Percentiles rank a stretch among this genome's conserved stretches.
phyloP scores from a whole-genome alignment of 2,329 filamentous ascomycete species.

The Penicillium sp. region DNA sequence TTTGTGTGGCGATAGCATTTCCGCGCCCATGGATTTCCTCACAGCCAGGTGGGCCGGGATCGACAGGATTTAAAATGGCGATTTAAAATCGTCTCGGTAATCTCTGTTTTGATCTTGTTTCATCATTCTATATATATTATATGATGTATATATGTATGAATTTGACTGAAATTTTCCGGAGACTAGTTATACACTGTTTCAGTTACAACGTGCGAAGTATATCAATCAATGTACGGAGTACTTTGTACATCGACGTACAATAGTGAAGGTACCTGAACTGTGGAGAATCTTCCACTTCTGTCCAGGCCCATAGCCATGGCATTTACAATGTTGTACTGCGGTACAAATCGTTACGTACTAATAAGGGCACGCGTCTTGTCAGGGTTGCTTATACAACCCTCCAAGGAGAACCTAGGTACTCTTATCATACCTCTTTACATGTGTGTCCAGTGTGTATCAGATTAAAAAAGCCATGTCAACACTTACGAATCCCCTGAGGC shows the following conservation, averaged over 20 bases:
- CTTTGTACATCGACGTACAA: not conserved
- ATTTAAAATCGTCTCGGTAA: not conserved
- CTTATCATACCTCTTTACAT: not conserved
- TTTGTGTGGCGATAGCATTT: conserved; percentile 14
- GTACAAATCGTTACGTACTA: not conserved
- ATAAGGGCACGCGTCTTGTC: not conserved
- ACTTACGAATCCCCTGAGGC: not conserved
- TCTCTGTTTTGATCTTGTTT: not conserved
- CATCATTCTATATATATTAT: conserved; percentile 15
- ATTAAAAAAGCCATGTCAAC: not conserved
- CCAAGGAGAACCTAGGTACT: not conserved
- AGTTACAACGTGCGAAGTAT: not conserved
- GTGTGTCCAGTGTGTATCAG: not conserved
- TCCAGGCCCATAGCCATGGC: not conserved
- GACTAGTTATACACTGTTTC: not conserved
- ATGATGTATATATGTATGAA: not conserved
- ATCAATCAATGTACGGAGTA: not conserved
- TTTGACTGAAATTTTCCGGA: conserved; percentile 4
- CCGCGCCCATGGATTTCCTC: conserved; percentile 11
- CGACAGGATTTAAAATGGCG: conserved; percentile 14
- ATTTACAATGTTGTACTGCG: too few species aligned
- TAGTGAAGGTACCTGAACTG: not conserved
- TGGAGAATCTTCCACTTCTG: conserved; percentile 5
- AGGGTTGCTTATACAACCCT: not conserved
- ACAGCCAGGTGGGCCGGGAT: conserved; percentile 20